Conservation (phyloP, 2,329 filamentous ascomycete species). For the Coniochaeta hoffmannii region DNA sequence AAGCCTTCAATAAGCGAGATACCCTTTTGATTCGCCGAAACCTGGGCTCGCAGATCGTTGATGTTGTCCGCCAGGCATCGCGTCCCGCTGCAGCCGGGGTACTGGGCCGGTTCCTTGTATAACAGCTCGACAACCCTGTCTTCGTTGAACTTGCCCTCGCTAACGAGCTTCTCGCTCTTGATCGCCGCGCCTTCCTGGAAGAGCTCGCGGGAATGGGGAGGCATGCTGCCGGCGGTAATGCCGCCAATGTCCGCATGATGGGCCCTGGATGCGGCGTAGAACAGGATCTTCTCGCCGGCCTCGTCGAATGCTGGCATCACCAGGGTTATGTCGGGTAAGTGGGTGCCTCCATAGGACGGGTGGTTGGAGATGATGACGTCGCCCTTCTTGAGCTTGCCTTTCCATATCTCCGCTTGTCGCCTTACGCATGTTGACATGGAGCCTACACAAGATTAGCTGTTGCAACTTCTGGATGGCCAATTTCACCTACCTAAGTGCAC, state of each 20-base stretch:
- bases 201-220: conserved; percentile 60
- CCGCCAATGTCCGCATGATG: conserved; percentile 83
- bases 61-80: conserved; percentile 76
- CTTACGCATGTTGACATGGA: conserved; percentile 81
- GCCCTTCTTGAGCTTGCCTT: conserved; percentile 67
- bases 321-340: conserved; percentile 76
- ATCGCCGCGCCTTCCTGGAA: conserved; percentile 60
- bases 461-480: neutral
- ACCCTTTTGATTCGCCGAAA: conserved; percentile 80
- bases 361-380: conserved; percentile 82
- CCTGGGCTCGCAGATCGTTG: conserved; percentile 79
- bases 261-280: conserved; percentile 73
- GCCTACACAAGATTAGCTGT: conserved; percentile 21
- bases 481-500: conserved; percentile 56
- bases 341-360: conserved; percentile 76
- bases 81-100: conserved; percentile 71
- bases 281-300: conserved; percentile 62
- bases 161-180: conserved; percentile 64
- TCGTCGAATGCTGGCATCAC: conserved; percentile 69
- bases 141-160: conserved; percentile 72
- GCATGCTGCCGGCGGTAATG: conserved; percentile 77
- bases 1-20: conserved; percentile 68
- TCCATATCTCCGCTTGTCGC: conserved; percentile 74
- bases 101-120: conserved; percentile 64
- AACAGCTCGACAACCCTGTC: conserved; percentile 65